Evolutionary conservation across 306 rosid species (phyloP).

Genomic region (Canavalia ensiformis): DNA sequence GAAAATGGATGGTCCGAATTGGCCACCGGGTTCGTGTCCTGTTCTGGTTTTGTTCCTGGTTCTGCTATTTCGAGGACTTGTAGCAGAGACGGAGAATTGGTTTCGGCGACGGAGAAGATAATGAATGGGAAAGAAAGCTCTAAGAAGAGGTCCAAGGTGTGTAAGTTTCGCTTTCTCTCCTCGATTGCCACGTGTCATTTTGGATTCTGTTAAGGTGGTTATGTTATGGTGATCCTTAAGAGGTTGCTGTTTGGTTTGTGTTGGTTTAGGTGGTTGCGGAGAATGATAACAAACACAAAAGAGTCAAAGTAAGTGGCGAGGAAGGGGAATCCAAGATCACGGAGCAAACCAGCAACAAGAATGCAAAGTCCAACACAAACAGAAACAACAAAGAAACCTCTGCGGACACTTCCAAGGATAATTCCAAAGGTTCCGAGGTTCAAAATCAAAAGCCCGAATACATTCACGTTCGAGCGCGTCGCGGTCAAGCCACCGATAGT

Average conservation of each 20-base stretch:
- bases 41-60: conserved; percentile 2
- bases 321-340: conserved; percentile 78
- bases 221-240: neutral
- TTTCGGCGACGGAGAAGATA: conserved; percentile 45
- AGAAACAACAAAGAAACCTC: conserved; percentile 62
- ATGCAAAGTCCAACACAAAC: conserved; percentile 31
- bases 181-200: too few species aligned
- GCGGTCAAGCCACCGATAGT: conserved; percentile 98
- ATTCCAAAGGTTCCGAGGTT: conserved; percentile 82
- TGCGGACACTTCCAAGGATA: conserved; percentile 69
- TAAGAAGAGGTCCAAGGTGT: conserved; percentile 59
- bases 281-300: conserved; percentile 63
- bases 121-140: conserved; percentile 57
- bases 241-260: neutral
- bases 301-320: conserved; percentile 62
- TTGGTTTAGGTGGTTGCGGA: conserved; percentile 51
- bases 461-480: conserved; percentile 94
- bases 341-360: conserved; percentile 60
- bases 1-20: conserved; percentile 64
- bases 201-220: neutral
- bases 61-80: conserved; percentile 58
- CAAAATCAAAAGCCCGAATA: conserved; percentile 84
- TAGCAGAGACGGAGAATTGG: conserved; percentile 50
- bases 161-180: too few species aligned
- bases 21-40: conserved; percentile 48